These are phyloP conservation scores for Pichia sp. DNA, from an alignment of 1,139 yeast species.

Conservation along the genomic window DNA sequence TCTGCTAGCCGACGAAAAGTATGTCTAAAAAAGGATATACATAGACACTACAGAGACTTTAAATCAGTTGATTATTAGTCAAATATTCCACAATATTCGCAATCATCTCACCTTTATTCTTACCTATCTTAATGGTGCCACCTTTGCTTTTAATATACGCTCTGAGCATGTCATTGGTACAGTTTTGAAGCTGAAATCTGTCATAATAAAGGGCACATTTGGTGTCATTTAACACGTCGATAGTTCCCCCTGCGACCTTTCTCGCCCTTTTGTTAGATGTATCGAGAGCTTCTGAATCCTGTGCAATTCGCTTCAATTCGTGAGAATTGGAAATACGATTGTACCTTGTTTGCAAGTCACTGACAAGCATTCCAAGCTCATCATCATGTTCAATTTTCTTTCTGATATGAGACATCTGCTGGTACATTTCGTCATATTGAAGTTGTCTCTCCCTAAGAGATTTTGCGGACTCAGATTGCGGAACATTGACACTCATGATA, in stretches of 20 bases:
- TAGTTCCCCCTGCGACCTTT: not conserved
- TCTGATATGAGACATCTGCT: conserved; percentile 23
- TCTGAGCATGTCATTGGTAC: conserved; percentile 29
- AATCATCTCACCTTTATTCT: conserved; percentile 37
- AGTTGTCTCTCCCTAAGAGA: conserved; percentile 19
- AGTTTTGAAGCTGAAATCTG: conserved; percentile 4
- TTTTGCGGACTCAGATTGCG: conserved; percentile 6
- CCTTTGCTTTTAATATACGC: conserved; percentile 32
- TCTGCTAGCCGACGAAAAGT: no score
- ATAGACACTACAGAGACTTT: not conserved
- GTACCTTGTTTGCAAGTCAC: conserved; percentile 17
- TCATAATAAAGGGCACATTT: conserved; percentile 31
- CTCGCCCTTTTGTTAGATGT: not conserved
- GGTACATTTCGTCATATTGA: conserved; percentile 31
- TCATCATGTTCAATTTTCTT: conserved; percentile 9
- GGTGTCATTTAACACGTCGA: conserved; percentile 26
- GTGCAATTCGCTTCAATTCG: conserved; percentile 8
- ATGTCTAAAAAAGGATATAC: no score
- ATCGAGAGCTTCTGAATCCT: conserved; percentile 4
- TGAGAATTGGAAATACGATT: conserved; percentile 22
- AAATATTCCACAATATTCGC: conserved; percentile 31
- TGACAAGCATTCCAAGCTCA: conserved; percentile 10
- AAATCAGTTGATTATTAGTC: conserved; percentile 1
- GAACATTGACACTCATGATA: conserved; percentile 46
- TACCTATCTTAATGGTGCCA: conserved; percentile 30